Evolutionary conservation across 2,329 filamentous ascomycete species (phyloP), one percentile per base, ranked within the genome.

Genomic region (Gnomoniopsis sp.): DNA sequence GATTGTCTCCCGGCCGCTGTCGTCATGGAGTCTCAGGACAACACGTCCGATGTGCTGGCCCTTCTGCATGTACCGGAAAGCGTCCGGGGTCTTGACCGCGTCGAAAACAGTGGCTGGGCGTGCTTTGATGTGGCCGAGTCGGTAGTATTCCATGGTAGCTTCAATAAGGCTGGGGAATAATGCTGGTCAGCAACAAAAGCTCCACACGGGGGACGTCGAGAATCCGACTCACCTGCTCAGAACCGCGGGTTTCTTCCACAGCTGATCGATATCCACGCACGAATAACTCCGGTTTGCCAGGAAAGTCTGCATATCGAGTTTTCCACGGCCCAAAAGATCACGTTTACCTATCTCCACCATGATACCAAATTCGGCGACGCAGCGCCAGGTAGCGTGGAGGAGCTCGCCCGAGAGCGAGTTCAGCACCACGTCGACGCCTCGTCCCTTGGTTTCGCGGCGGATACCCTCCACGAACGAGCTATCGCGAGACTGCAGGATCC

Each of bases 1-100:
- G 15, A 77, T 68, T 6, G 78, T 67, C 55, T 79, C 79, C n/a
- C n/a, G n/a, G n/a, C n/a, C n/a, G n/a, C n/a, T n/a, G n/a, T n/a
- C n/a, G n/a, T n/a, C n/a, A n/a, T n/a, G n/a, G n/a, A n/a, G n/a
- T n/a, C n/a, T n/a, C n/a, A n/a, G n/a, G n/a, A n/a, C n/a, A n/a
- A n/a, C n/a, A n/a, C n/a, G n/a, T 0, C 77, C 78, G 17, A 77
- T 69, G 55, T 77, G 75, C 1, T 68, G 64, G 0, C 75, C 76
- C 30, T 65, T 66, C 55, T 76, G 74, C 64, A 79, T 69, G 34
- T 68, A 67, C 2, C 72, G 65, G 61, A 77, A n/a, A n/a, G n/a
- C n/a, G n/a, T n/a, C n/a, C n/a, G n/a, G n/a, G n/a, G n/a, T n/a
- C n/a, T n/a, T n/a, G n/a, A n/a, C n/a, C n/a, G n/a, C n/a, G n/a